These are phyloP conservation scores for Diaporthe batatas DNA, from an alignment of 2,329 filamentous ascomycete genomes.

Conservation along the genomic window DNA sequence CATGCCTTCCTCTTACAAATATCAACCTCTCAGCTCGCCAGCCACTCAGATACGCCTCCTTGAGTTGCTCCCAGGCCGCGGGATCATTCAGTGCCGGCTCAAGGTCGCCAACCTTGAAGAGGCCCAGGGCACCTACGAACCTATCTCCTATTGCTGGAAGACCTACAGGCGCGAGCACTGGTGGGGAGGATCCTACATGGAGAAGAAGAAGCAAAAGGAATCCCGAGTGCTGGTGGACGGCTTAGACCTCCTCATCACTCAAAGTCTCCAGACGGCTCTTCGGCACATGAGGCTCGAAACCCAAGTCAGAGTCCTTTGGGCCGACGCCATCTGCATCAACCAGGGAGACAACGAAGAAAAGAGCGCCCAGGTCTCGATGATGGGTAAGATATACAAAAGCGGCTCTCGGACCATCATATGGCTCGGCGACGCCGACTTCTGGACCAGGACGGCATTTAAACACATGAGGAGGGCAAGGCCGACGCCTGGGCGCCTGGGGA, in stretches of 20 bases:
- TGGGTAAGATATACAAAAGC: not conserved
- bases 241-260: not conserved
- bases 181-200: not conserved
- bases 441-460: not conserved
- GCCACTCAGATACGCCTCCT: not conserved
- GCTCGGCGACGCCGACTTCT: not conserved
- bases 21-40: not conserved
- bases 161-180: not conserved
- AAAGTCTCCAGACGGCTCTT: not conserved
- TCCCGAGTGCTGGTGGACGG: not conserved
- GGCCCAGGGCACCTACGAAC: not conserved
- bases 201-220: not conserved
- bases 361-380: conserved; percentile 1
- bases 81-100: not conserved
- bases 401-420: not conserved
- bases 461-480: too few species aligned
- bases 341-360: conserved; percentile 6
- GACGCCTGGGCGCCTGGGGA: too few species aligned
- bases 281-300: not conserved
- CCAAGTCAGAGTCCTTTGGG: not conserved
- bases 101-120: not conserved
- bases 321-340: conserved; percentile 23
- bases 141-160: conserved; percentile 7
- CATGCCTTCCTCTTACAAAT: not conserved
- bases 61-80: not conserved